Base-by-base conservation (phyloP, 73 alveolate species). In the Paramecium tetraurelia region DNA sequence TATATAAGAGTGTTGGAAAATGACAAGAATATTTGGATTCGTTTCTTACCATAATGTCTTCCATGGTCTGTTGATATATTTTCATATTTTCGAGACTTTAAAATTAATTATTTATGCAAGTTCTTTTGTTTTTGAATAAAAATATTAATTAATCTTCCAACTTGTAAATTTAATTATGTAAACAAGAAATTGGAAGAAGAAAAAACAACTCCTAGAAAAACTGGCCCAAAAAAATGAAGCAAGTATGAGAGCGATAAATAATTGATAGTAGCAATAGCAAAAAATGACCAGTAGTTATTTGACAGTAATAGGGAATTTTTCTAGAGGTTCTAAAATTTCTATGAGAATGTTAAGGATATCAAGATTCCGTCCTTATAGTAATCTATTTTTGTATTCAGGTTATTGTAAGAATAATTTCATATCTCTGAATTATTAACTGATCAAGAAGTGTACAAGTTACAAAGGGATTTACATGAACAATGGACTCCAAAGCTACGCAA, bases 221-320 rank as follows among this genome's bases (percentile, higher is more conserved):
- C 29, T 63, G 29, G 84, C 48, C 22, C 3, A 14, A 33, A 63
- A 63, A 63, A 63, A 63, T 63, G 84, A 63, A 27, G 46, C 41
- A 33, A 33, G 84, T 63, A 63, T 7, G n/a, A 53, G 69, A 18
- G 69, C 27, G 31, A 53, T 53, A 53, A n/a, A 53, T 53, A 53
- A 53, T 18, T 53, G 69, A 53, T 53, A 53, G 69, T 53, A 53
- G 69, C 69, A 16, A 16, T 7, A 14, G 1, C 41, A 5, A 63
- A 63, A 63, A 63, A 63, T 63, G 46, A 33, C 84, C 84, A 63
- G 84, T 63, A 63, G 84, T 63, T 63, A 63, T 63, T 53, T 27
- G 84, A 63, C 24, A 63, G 50, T 63, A 63, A 63, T 31, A 31
- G 84, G 46, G 50, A 63, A 63, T 63, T 63, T 63, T 33, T 63